phyloP scores from a whole-genome alignment of 2,329 filamentous ascomycete species.

The Calonectria naviculata region DNA sequence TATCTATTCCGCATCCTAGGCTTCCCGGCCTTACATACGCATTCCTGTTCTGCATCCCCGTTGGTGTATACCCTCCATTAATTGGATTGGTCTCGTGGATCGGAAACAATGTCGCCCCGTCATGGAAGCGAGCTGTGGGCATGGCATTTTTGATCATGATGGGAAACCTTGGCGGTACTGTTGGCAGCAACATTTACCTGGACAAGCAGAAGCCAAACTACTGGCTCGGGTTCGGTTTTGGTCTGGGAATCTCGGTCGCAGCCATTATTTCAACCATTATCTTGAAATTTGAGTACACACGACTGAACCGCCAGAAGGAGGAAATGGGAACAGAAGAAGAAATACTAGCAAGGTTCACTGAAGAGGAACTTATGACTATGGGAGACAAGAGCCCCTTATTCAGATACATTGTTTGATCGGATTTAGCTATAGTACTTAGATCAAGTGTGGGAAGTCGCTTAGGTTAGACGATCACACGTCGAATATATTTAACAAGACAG shows the following conservation, averaged over 20 bases:
- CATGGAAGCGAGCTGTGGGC: constrained; percentile 10
- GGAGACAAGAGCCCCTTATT: constrained; percentile 3
- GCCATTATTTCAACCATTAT: neutral
- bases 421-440: neutral
- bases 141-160: neutral
- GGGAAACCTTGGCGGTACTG: constrained; percentile 13
- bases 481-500: no score
- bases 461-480: no score
- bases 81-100: constrained; percentile 12
- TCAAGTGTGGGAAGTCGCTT: no score
- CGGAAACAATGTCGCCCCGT: constrained; percentile 8
- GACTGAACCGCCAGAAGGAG: neutral
- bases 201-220: neutral
- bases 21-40: constrained; percentile 16
- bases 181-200: constrained; percentile 21
- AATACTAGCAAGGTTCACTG: neutral
- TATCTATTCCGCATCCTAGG: constrained; percentile 3
- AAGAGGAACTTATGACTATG: neutral
- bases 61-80: constrained; percentile 7
- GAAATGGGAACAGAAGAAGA: constrained; percentile 1
- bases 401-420: neutral
- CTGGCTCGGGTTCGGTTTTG: neutral
- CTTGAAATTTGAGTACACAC: neutral
- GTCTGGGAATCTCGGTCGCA: neutral
- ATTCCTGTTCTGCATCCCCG: constrained; percentile 4